phyloP scores from a whole-genome alignment of 2,329 filamentous ascomycete species.

The Pyrenochaeta sp. region DNA sequence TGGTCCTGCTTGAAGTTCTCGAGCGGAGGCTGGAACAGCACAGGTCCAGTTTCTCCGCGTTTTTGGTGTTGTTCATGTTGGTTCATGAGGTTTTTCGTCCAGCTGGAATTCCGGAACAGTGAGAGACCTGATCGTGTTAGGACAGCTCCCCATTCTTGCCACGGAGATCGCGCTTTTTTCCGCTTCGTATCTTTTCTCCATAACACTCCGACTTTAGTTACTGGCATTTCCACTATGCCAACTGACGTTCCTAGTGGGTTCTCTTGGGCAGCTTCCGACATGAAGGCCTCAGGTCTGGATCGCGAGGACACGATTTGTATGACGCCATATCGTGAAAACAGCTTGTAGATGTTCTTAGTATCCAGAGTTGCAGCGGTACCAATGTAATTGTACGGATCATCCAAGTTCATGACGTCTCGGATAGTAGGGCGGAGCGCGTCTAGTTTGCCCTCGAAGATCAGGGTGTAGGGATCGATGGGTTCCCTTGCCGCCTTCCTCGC shows the following conservation, averaged over 20 bases:
- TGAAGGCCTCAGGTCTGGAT: constrained; percentile 93
- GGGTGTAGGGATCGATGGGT: constrained; percentile 91
- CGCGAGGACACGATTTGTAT: constrained; percentile 94
- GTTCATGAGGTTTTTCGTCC: constrained; percentile 89
- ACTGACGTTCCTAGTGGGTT: constrained; percentile 84
- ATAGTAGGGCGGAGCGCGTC: constrained; percentile 84
- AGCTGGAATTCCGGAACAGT: constrained; percentile 91
- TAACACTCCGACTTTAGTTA: constrained; percentile 92
- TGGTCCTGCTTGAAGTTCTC: constrained; percentile 93
- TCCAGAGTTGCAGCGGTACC: constrained; percentile 80
- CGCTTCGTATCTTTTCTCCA: constrained; percentile 96
- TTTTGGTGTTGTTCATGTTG: constrained; percentile 87
- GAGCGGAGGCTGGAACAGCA: constrained; percentile 89
- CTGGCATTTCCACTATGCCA: constrained; percentile 95
- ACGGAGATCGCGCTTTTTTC: constrained; percentile 91
- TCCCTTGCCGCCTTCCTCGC: constrained; percentile 75
- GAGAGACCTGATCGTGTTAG: constrained; percentile 97
- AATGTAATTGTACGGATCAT: constrained; percentile 90
- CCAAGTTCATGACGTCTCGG: constrained; percentile 89
- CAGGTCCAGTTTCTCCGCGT: constrained; percentile 76
- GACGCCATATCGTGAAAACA: constrained; percentile 89
- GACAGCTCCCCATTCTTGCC: constrained; percentile 98
- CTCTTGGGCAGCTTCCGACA: constrained; percentile 82
- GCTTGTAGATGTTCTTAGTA: constrained; percentile 81
- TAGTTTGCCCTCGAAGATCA: constrained; percentile 90